phyloP scores from a whole-genome alignment of 2,329 filamentous ascomycete genomes.

The Epichloe festucae region DNA sequence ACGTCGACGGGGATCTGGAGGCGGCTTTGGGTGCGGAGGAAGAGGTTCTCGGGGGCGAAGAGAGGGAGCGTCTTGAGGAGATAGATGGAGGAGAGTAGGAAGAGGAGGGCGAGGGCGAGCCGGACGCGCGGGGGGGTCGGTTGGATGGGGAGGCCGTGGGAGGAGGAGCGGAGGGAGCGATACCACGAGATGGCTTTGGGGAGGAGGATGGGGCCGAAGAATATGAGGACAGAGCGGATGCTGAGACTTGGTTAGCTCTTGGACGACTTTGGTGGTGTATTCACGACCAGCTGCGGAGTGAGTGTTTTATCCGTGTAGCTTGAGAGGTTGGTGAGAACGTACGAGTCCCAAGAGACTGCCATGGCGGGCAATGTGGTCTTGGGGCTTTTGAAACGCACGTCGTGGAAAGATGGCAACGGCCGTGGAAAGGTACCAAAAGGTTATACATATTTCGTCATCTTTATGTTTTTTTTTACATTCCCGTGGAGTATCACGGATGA shows the following conservation, averaged over 20 bases:
- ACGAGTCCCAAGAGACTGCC: conserved; percentile 9
- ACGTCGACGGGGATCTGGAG: conserved; percentile 77
- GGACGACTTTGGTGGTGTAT: not conserved
- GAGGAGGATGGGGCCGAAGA: conserved; percentile 60
- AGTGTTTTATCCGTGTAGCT: too few species aligned
- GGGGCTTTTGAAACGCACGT: not conserved
- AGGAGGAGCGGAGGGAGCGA: conserved; percentile 37
- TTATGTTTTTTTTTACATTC: too few species aligned
- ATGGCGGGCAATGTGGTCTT: conserved; percentile 4
- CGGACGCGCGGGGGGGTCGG: conserved; percentile 36
- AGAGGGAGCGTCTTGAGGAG: conserved; percentile 50
- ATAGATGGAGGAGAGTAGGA: conserved; percentile 31
- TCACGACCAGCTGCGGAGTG: not conserved
- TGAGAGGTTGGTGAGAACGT: not conserved
- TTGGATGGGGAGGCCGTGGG: conserved; percentile 37
- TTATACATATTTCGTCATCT: too few species aligned
- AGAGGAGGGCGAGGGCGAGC: conserved; percentile 48
- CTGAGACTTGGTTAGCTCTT: conserved; percentile 9
- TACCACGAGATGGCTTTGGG: conserved; percentile 54
- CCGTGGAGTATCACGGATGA: too few species aligned
- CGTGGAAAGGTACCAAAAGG: not conserved
- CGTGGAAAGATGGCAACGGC: not conserved
- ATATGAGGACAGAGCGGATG: conserved; percentile 41
- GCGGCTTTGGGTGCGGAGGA: conserved; percentile 62
- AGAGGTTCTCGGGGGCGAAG: conserved; percentile 70